Evolutionary conservation across 495 filamentous ascomycete species (phyloP), one percentile per base, ranked within the genome.

Genomic region (Lophium mytilinum): DNA sequence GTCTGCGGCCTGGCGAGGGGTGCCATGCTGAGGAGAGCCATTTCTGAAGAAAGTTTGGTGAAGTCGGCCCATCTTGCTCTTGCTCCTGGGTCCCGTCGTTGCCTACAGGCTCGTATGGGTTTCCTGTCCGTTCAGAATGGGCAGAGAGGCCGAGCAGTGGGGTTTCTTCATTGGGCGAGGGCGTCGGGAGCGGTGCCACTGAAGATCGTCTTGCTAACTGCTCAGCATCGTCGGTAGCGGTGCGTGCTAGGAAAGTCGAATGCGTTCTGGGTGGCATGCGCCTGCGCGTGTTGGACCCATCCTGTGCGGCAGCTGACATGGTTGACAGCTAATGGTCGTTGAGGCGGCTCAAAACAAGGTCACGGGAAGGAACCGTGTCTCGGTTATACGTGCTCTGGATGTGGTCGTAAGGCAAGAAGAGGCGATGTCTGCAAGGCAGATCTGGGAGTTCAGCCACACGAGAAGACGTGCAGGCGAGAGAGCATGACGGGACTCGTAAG

Each of bases 181-280:
- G 59, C 9, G 39, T 43, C 15, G 52, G 53, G 24, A 30, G 24
- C 9, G 55, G 64, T 24, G 56, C 46, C 33, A 57, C 50, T n/a
- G 72, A 71, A 42, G 39, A 62, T 21, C 70, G 64, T 15, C 70
- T 64, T 47, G 66, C 74, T 49, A 84, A 67, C 55, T 78, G 75
- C 21, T 72, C 69, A 37, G 71, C 75, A 71, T 81, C 78, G 66
- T 82, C 81, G 58, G 72, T 71, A n/a, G 81, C 73, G 9, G 78
- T 72, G 42, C 79, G 74, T 37, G 80, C 68, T 30, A 76, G 73
- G 65, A 83, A 82, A 56, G 74, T 80, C 12, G 79, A 70, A n/a
- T 53, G 78, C 73, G 73, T 74, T 73, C 66, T 58, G 43, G 54
- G 49, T 24, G 57, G 60, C 57, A 63, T 60, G 39, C 57, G 59